phyloP scores from a whole-genome alignment of 2,329 filamentous ascomycete species.

The Stagonosporopsis rhizophila region DNA sequence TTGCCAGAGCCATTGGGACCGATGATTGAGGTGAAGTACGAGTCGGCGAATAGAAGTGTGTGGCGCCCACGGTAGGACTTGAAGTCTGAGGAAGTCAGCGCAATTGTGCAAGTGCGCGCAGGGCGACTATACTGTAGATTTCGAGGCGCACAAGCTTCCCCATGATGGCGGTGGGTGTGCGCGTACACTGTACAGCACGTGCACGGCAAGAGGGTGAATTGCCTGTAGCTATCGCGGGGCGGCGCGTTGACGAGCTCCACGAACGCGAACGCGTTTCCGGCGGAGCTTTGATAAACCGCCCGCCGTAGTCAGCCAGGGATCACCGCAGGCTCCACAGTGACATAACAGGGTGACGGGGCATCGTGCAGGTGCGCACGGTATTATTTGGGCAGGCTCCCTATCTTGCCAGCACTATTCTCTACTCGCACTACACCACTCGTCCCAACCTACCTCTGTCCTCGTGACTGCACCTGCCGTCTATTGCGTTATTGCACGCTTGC shows the following conservation, averaged over 20 bases:
- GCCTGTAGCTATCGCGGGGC: constrained; percentile 1
- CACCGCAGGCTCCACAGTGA: constrained; percentile 27
- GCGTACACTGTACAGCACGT: constrained; percentile 22
- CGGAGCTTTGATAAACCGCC: constrained; percentile 10
- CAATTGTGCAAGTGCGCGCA: constrained; percentile 18
- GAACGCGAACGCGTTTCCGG: constrained; percentile 26
- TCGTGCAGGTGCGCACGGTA: constrained; percentile 4
- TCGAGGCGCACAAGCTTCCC: constrained; percentile 95
- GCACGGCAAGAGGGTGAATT: constrained; percentile 13
- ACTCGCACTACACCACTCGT: background rate
- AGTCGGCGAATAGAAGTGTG: constrained; percentile 91
- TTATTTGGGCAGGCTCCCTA: background rate
- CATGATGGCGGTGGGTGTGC: constrained; percentile 62
- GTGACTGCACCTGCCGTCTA: constrained; percentile 8
- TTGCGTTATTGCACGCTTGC: background rate
- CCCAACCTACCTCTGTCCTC: background rate
- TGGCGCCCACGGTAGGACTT: constrained; percentile 99
- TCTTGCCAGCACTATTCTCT: background rate
- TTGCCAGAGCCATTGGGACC: constrained; percentile 99
- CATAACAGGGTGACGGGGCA: constrained; percentile 11
- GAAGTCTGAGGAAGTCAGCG: constrained; percentile 71
- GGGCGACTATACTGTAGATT: constrained; percentile 77
- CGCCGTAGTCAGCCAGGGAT: constrained; percentile 33
- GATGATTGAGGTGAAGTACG: constrained; percentile 99
- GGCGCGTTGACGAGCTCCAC: constrained; percentile 15